These are phyloP conservation scores for Lasiodiplodia sp. DNA, from an alignment of 2,329 filamentous ascomycete genomes.

Conservation along the genomic window DNA sequence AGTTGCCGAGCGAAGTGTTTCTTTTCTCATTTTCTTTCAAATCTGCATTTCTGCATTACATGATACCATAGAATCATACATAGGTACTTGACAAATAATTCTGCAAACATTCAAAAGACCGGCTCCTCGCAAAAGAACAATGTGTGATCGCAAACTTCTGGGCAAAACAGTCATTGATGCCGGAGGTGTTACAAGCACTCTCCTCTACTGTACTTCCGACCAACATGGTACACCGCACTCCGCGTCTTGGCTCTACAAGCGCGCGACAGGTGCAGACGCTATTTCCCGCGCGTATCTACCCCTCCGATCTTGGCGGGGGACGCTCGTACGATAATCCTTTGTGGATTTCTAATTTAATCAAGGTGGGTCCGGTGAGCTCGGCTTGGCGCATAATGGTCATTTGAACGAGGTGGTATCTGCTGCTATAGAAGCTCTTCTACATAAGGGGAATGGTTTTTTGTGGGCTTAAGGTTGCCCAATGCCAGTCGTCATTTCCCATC, in stretches of 20 bases:
- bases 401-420: slow-evolving; percentile 21
- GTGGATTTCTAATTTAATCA: neutral
- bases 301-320: neutral
- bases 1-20: neutral
- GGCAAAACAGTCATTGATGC: neutral
- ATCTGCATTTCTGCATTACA: neutral
- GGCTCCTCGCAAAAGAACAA: neutral
- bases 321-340: neutral
- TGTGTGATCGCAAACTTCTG: neutral
- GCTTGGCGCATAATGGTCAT: slow-evolving; percentile 18
- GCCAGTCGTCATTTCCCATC: slow-evolving; percentile 22
- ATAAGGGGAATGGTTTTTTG: neutral
- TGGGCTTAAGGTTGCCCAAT: slow-evolving; percentile 12
- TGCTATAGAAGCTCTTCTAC: slow-evolving; percentile 16
- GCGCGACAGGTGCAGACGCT: neutral
- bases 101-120: neutral
- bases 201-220: neutral
- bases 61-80: neutral
- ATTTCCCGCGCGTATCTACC: neutral
- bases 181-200: too few relatives aligned
- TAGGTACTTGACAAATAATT: neutral
- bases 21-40: neutral
- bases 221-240: neutral
- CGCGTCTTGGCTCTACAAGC: neutral
- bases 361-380: neutral